phyloP scores from a whole-genome alignment of 164 flowering plant species.

The Tetrastigma voinierianum region DNA sequence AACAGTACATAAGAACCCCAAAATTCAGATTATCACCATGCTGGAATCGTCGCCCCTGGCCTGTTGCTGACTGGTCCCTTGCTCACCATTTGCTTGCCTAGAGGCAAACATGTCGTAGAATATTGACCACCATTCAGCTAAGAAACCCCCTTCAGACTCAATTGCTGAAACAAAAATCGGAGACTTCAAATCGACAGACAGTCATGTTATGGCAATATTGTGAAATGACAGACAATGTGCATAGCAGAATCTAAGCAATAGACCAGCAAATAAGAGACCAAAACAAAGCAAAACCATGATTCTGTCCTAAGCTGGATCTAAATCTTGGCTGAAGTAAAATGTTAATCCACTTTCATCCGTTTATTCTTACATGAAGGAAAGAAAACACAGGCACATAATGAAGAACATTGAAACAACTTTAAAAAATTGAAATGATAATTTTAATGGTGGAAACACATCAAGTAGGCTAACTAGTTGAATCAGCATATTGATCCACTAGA shows the following conservation, averaged over 20 bases:
- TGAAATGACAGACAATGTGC: background rate
- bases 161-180: conserved; percentile 17
- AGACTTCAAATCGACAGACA: background rate
- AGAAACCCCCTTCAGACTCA: conserved; percentile 26
- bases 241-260: background rate
- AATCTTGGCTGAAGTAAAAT: too few relatives aligned
- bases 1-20: background rate
- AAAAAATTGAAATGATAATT: too few relatives aligned
- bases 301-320: too few relatives aligned
- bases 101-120: conserved; percentile 23
- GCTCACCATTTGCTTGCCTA: background rate
- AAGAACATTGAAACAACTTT: background rate
- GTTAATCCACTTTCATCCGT: too few relatives aligned
- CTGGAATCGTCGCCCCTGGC: conserved; percentile 1
- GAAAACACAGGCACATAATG: background rate
- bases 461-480: too few relatives aligned
- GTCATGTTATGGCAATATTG: background rate
- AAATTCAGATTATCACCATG: conserved; percentile 12
- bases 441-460: too few relatives aligned
- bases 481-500: too few relatives aligned
- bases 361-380: too few relatives aligned
- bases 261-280: background rate
- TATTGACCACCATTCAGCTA: conserved; percentile 40
- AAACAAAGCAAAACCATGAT: background rate
- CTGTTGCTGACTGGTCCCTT: background rate